Percentiles rank a stretch among this genome's conserved stretches.
Conservation (phyloP, 345 rosid species). For the Lepidium aucheri region DNA sequence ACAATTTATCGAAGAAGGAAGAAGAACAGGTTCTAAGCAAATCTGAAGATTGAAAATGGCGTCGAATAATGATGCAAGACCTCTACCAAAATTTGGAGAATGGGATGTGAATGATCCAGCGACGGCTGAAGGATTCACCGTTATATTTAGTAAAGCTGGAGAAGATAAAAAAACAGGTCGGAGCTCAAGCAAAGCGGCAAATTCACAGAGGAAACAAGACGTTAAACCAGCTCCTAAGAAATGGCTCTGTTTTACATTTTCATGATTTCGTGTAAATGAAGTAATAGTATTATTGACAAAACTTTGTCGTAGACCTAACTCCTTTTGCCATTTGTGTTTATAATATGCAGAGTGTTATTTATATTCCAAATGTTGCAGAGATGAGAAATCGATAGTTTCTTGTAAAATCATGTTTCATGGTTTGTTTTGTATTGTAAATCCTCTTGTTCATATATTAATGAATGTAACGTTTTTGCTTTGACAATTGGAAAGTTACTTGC, state of each 20-base stretch:
- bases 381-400: constrained; percentile 1
- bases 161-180: constrained; percentile 32
- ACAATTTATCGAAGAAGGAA: not conserved
- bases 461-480: not conserved
- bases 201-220: constrained; percentile 23
- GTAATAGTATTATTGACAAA: not conserved
- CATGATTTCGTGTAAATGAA: not conserved
- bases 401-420: not conserved
- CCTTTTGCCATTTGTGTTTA: not conserved
- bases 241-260: constrained; percentile 33
- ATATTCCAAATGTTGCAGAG: not conserved
- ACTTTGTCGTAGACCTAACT: not conserved
- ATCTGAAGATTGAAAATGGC: constrained; percentile 17
- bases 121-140: constrained; percentile 34
- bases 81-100: constrained; percentile 35
- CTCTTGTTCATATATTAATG: not conserved
- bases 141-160: constrained; percentile 36
- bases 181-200: constrained; percentile 12
- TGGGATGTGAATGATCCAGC: constrained; percentile 45
- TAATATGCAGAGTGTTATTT: not conserved
- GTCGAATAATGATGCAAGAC: constrained; percentile 19
- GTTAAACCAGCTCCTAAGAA: constrained; percentile 22
- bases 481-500: not conserved
- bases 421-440: not conserved
- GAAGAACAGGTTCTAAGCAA: not conserved